Conservation (phyloP, 352 stramenopile species). For the Phytophthora citrophthora region DNA sequence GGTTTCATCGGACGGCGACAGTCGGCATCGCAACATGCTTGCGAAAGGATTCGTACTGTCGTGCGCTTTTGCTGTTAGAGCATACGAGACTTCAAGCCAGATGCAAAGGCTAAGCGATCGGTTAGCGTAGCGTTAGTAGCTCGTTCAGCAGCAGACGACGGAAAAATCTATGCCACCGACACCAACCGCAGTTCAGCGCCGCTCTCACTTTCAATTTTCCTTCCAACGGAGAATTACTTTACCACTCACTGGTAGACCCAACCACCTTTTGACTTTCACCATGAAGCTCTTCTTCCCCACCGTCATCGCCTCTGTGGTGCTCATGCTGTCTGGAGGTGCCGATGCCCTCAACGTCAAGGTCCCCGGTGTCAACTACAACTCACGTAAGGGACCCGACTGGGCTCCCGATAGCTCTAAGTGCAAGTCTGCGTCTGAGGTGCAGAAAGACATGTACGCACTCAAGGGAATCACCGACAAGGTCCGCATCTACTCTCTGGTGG, state of each 20-base stretch:
- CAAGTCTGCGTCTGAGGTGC: slow-evolving; percentile 53
- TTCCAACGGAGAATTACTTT: slow-evolving; percentile 5
- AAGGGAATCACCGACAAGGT: slow-evolving; percentile 56
- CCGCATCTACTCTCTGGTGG: slow-evolving; percentile 71
- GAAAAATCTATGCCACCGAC: slow-evolving; percentile 1
- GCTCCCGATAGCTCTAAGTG: slow-evolving; percentile 42
- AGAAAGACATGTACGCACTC: slow-evolving; percentile 63
- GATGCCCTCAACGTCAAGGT: slow-evolving; percentile 63
- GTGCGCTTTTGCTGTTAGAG: slow-evolving; percentile 1
- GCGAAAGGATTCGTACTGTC: not conserved
- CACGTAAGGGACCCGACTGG: slow-evolving; percentile 65
- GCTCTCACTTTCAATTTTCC: slow-evolving; percentile 10
- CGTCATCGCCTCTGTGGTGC: slow-evolving; percentile 18
- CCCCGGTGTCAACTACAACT: slow-evolving; percentile 81
- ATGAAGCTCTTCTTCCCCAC: slow-evolving; percentile 45
- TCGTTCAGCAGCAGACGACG: slow-evolving; percentile 4
- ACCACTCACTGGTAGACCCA: not conserved
- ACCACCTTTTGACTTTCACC: slow-evolving; percentile 5
- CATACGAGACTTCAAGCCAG: not conserved
- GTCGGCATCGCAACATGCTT: not conserved
- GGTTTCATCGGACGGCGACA: not conserved
- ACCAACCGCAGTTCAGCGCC: not conserved
- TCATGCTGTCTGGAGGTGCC: slow-evolving; percentile 16
- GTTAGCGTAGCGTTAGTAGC: slow-evolving; percentile 3
- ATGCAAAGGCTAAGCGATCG: slow-evolving; percentile 1